phyloP scores from a whole-genome alignment of 2,329 filamentous ascomycete species.

The Magnaporthiopsis incrustans region DNA sequence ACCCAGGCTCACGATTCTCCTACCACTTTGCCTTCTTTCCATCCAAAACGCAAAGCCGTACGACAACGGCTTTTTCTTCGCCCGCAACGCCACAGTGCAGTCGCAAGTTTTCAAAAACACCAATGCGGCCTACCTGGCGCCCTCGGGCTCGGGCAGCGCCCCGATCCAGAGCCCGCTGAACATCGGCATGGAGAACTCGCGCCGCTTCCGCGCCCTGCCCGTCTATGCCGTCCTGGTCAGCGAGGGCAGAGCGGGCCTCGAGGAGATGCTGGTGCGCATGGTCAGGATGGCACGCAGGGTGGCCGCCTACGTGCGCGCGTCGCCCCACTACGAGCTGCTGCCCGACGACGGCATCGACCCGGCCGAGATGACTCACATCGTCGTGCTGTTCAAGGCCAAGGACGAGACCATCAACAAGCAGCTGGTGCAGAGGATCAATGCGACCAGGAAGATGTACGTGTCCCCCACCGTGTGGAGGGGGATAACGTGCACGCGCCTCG shows the following conservation, averaged over 20 bases:
- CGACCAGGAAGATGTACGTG: slow-evolving; percentile 67
- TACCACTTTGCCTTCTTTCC: neutral
- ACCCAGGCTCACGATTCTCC: slow-evolving; percentile 5
- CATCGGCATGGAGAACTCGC: slow-evolving; percentile 83
- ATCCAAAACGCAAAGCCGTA: slow-evolving; percentile 51
- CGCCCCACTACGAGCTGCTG: slow-evolving; percentile 58
- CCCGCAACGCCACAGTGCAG: slow-evolving; percentile 50
- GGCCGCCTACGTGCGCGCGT: slow-evolving; percentile 52
- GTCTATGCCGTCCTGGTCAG: slow-evolving; percentile 73
- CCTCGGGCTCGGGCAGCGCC: slow-evolving; percentile 20
- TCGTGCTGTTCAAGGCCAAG: slow-evolving; percentile 71
- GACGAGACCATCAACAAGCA: slow-evolving; percentile 54
- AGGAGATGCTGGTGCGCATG: slow-evolving; percentile 63
- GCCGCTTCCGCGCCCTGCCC: slow-evolving; percentile 83
- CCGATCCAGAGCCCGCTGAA: slow-evolving; percentile 74
- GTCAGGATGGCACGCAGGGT: slow-evolving; percentile 62
- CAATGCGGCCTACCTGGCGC: slow-evolving; percentile 71
- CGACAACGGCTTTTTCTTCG: slow-evolving; percentile 86
- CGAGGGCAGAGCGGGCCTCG: slow-evolving; percentile 64
- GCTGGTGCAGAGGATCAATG: slow-evolving; percentile 68
- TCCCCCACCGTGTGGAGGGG: slow-evolving; percentile 75
- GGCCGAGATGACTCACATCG: slow-evolving; percentile 49
- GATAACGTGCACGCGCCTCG: slow-evolving; percentile 67
- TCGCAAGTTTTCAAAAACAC: slow-evolving; percentile 69
- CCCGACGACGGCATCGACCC: slow-evolving; percentile 36